Evolutionary conservation across 1,139 yeast species (phyloP), one percentile per base, ranked within the genome.

Genomic region (Ashbya aceris): DNA sequence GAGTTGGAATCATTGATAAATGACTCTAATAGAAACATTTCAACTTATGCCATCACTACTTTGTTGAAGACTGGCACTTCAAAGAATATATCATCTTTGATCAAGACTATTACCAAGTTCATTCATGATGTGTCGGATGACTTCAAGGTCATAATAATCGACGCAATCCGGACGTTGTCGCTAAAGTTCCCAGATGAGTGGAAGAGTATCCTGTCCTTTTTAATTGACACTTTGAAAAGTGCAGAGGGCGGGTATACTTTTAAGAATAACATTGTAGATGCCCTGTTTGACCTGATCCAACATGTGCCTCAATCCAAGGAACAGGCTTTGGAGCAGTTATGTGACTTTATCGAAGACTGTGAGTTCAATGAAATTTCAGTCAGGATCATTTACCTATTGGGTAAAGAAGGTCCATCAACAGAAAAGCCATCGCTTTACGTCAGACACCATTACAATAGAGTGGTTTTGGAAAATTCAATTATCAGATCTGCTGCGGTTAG

Each of bases 21-120:
- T 61, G 97, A 91, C 64, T 62, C 87, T 32, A 87, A 85, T 65
- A 78, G 96, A 65, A 82, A 95, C 33, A 79, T 91, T 53, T 91
- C 97, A n/a, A 91, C 98, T n/a, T 89, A 87, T 64, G 97, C 98
- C 27, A 91, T 91, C 61, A 91, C 98, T 36, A 91, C 97, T 3
- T 72, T 91, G 58, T 77, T 91, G 62, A 91, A 89, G 68, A 91
- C 98, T 6, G 95, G 96, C 64, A 91, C 91, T 47, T 83, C 87
- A 47, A 87, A 83, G 50, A 82, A 81, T 56, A 95, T 91, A 44
- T 96, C 91, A 61, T 76, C 95, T 56, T 76, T 91, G 55, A 85
- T 91, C 64, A 71, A 80, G 49, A 89, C 87, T 49, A 86, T 93
- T 69, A 76, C 94, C 30, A 83, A 85, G 33, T 82, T 86, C 60